Evolutionary conservation across 2,329 filamentous ascomycete species (phyloP).

Genomic region (Thielaviopsis populi): DNA sequence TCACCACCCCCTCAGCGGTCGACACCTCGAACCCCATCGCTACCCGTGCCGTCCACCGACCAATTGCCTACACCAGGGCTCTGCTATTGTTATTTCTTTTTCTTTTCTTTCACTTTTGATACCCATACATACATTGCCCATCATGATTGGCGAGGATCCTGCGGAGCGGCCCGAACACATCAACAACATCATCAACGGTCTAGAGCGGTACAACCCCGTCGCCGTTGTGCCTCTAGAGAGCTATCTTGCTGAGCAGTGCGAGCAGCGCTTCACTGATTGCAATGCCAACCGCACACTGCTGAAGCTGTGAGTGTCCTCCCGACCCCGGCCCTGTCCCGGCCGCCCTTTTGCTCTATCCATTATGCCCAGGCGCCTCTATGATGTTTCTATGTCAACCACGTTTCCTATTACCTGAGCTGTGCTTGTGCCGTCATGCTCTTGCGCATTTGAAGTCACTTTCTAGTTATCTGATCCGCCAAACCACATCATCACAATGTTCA

Average conservation of each 20-base stretch:
- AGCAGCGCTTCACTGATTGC: constrained; percentile 84
- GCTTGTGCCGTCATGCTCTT: constrained; percentile 16
- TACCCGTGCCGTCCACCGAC: constrained; percentile 18
- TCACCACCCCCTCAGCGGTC: constrained; percentile 23
- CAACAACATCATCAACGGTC: constrained; percentile 83
- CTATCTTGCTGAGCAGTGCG: constrained; percentile 89
- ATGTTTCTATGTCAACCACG: constrained; percentile 40
- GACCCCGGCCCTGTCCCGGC: background rate
- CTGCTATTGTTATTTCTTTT: constrained; percentile 18
- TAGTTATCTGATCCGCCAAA: constrained; percentile 31
- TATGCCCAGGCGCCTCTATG: constrained; percentile 30
- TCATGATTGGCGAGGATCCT: constrained; percentile 66
- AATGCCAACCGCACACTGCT: constrained; percentile 92
- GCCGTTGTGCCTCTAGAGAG: constrained; percentile 86
- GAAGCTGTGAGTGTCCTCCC: constrained; percentile 68
- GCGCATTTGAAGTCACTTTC: constrained; percentile 16
- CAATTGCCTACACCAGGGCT: constrained; percentile 12
- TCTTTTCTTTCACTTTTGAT: constrained; percentile 18
- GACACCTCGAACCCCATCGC: constrained; percentile 22
- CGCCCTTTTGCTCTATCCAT: constrained; percentile 17
- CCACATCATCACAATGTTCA: constrained; percentile 86
- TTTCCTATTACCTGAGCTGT: constrained; percentile 18
- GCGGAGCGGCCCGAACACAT: constrained; percentile 86
- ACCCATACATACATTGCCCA: constrained; percentile 23
- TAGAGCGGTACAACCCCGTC: constrained; percentile 97